Base-by-base conservation (phyloP, 495 filamentous ascomycete species). In the Choiromyces venosus region DNA sequence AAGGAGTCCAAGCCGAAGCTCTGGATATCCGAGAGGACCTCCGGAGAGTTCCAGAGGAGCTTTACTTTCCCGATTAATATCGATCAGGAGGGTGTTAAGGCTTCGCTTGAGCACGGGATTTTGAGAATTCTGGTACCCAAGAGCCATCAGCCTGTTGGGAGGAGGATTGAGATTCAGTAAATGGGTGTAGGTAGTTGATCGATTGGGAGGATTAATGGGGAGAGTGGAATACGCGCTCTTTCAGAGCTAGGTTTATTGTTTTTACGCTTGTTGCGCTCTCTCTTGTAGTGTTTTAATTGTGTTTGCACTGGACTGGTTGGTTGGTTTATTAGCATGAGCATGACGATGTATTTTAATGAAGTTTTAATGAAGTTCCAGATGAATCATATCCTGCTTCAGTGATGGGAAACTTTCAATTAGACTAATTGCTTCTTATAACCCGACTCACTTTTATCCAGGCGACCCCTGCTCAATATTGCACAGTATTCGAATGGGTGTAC, bases 61-160 rank as follows among this genome's bases (percentile, higher is more conserved):
- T 97, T 97, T 86, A 87, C 80, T 72, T 97, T 97, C 86, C 88
- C 92, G 0, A 82, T 82, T 14, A 86, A 87, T 16, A 87, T 97
- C 61, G 89, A 97, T 80, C 89, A 92, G 77, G 91, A 97, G 46
- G 83, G 75, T 29, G 93, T 97, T 71, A 89, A 85, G 75, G 94
- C 94, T 9, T 88, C 83, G 66, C 79, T 94, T 77, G 91, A 89
- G 84, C 88, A 94, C 80, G 92, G 92, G 19, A 87, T 94, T 74
- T 82, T 94, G 65, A 89, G 81, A 64, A 83, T 94, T 37, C 75
- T 88, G 8, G 89, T 96, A 25, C 93, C 93, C 5, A 97, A 97
- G 87, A 85, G 88, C 37, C 83, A 87, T 77, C 87, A 86, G 70
- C 84, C 83, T 37, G 78, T 83, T 71, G 73, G 83, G 25, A 85